Conservation (phyloP, 1,139 yeast species). For the Pichia terricola region DNA sequence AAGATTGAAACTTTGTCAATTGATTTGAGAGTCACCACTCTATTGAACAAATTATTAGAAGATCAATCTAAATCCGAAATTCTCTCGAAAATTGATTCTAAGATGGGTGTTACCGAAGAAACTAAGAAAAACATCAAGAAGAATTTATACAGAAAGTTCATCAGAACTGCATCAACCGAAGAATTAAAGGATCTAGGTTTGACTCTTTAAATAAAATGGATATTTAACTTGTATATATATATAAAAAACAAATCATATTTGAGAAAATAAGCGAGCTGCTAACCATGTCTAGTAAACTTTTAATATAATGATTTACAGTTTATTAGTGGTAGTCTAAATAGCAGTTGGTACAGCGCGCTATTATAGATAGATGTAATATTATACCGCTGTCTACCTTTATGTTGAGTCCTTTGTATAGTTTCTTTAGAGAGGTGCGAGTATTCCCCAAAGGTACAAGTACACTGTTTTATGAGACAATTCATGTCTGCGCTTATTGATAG, state of each 20-base stretch:
- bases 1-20: constrained; percentile 17
- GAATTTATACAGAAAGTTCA: constrained; percentile 44
- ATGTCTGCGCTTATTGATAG: no score
- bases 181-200: constrained; percentile 21
- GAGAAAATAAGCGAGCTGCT: background rate
- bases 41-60: constrained; percentile 11
- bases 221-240: background rate
- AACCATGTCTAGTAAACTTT: no score
- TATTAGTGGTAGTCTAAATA: no score
- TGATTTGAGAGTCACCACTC: constrained; percentile 14
- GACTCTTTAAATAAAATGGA: constrained; percentile 5
- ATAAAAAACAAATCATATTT: background rate
- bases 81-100: constrained; percentile 7
- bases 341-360: no score
- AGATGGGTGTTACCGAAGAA: constrained; percentile 16
- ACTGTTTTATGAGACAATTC: no score
- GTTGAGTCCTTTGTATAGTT: no score
- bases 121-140: constrained; percentile 40
- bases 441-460: no score
- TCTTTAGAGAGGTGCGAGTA: no score
- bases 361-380: no score
- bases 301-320: no score
- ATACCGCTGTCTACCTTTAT: no score
- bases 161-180: constrained; percentile 21
- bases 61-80: constrained; percentile 14